Conservation (phyloP, 768 basidiomycete species). For the Antrodiella citrinella region DNA sequence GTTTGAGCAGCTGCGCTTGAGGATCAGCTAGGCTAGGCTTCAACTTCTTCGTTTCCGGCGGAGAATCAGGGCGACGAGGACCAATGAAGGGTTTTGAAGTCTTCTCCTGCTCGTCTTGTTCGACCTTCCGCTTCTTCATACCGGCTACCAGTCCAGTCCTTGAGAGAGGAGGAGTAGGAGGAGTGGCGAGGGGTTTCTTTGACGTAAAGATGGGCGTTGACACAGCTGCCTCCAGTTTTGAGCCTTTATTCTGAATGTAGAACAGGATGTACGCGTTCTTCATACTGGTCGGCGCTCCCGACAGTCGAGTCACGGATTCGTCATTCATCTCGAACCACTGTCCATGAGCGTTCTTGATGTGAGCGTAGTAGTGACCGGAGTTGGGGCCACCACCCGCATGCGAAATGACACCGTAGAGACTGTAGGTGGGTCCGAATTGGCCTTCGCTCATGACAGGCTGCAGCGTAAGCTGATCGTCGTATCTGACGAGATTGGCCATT, state of each 20-base stretch:
- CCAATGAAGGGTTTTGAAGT: slow-evolving; percentile 47
- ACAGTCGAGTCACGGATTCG: slow-evolving; percentile 49
- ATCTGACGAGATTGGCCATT: slow-evolving; percentile 69
- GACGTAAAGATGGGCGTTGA: slow-evolving; percentile 18
- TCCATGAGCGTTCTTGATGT: slow-evolving; percentile 61
- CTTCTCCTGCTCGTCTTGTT: slow-evolving; percentile 38
- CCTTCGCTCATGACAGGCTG: slow-evolving; percentile 78
- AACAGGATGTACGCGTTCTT: slow-evolving; percentile 91
- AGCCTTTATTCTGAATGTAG: slow-evolving; percentile 78
- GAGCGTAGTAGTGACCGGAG: slow-evolving; percentile 92
- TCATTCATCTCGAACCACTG: slow-evolving; percentile 95
- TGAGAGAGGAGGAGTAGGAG: slow-evolving; percentile 16
- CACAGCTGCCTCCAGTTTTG: slow-evolving; percentile 60
- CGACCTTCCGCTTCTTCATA: slow-evolving; percentile 40
- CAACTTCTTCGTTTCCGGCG: slow-evolving; percentile 19
- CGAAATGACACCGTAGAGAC: slow-evolving; percentile 85
- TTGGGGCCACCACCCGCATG: slow-evolving; percentile 92
- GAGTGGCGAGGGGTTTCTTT: slow-evolving; percentile 16
- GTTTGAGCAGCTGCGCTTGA: slow-evolving; percentile 43
- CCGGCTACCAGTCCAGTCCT: slow-evolving; percentile 38
- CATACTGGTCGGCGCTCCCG: slow-evolving; percentile 43
- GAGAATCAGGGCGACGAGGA: slow-evolving; percentile 29
- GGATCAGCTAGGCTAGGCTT: slow-evolving; percentile 32
- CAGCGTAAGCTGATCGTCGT: slow-evolving; percentile 66
- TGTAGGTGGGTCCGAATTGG: slow-evolving; percentile 70